Base-by-base conservation (phyloP, 1,284 basidiomycete genomes). In the Ustilago sp. region DNA sequence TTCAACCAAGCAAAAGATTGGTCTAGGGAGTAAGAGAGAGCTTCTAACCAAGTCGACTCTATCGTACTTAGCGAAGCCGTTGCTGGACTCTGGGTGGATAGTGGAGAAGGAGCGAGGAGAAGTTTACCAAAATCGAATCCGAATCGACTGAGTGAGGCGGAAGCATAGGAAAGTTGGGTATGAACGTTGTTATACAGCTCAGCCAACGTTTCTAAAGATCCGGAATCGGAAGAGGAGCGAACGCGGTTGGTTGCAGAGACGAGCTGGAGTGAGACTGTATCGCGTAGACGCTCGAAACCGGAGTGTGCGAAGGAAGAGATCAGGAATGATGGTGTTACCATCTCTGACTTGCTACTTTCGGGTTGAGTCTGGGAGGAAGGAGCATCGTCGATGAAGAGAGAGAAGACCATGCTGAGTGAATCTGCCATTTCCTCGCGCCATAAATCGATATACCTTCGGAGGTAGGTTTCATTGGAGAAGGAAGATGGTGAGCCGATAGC, bases 341-440 rank as follows among this genome's bases (percentile, higher is more conserved):
- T 59, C 13, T 47, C 36, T 19, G 36, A 2, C 3, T n/a, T n/a
- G 23, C 1, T 34, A 19, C 17, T 28, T 12, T 8, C 13, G 36
- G 12, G 2, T 19, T 15, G n/a, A 13, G 4, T 31, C 13, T 19
- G 28, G 43, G 12, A 23, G 9, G 52, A 54, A 38, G 52, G 36
- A 15, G 62, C n/a, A 6, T 89, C 89, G 71, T 93, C 92, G 57
- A 95, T 90, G 87, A 98, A 98, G 71, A 98, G 94, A 45, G 94
- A 91, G 2, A 91, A 90, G 81, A 92, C 97, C 86, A 97, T 94
- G 17, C 92, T 92, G 75, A 96, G 89, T 79, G 95, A 91, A 85
- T 98, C 95, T 86, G 95, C 93, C 31, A 95, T 92, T 60, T 93
- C 91, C 87, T 98, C 95, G 55, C 95, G 89, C 92, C 95, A 98